Evolutionary conservation across 495 filamentous ascomycete species (phyloP), one percentile per base, ranked within the genome.

Genomic region (Collariella sp.): DNA sequence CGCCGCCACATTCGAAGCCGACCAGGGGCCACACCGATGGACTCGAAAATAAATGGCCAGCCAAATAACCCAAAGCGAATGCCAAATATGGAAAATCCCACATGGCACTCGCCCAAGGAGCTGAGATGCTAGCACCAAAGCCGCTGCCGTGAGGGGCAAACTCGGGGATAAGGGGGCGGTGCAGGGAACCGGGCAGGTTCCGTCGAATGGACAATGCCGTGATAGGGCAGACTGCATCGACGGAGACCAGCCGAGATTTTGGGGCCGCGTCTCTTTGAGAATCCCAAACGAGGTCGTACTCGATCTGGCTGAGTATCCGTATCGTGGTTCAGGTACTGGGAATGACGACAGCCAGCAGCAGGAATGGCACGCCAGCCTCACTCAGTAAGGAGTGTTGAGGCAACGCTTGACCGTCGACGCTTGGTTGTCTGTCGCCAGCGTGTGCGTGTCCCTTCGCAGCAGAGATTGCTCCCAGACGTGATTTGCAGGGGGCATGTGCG

Each of bases 161-260:
- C 57, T 31, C 39, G 36, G 10, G 23, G n/a, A 7, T 45, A 26
- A 35, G 34, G 18, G 38, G 35, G 29, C 26, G 42, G 22, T 45
- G 54, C 31, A 31, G 26, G 26, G 26, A 9, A 31, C 9, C 26
- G 9, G 26, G 26, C 26, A 31, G 4, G 26, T 31, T 9, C 26
- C 26, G 26, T 31, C 26, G 26, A 4, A 31, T 31, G 9, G 46
- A 52, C 1, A 31, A 36, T 20, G 46, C 46, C 10, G 10, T 18
- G 26, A 15, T 19, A 20, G 33, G 24, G 16, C 38, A 41, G 11
- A 24, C 41, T 23, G 44, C 47, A 52, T 46, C 7, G 18, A 15
- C 52, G 57, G 43, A 54, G 52, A 63, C 60, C 56, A 49, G 56
- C 50, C 51, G 57, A 57, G 46, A 50, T 20, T 35, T 36, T 42